Percentiles rank a stretch among this genome's conserved stretches.
Conservation (phyloP, 805 yeast species). For the Candida montana region DNA sequence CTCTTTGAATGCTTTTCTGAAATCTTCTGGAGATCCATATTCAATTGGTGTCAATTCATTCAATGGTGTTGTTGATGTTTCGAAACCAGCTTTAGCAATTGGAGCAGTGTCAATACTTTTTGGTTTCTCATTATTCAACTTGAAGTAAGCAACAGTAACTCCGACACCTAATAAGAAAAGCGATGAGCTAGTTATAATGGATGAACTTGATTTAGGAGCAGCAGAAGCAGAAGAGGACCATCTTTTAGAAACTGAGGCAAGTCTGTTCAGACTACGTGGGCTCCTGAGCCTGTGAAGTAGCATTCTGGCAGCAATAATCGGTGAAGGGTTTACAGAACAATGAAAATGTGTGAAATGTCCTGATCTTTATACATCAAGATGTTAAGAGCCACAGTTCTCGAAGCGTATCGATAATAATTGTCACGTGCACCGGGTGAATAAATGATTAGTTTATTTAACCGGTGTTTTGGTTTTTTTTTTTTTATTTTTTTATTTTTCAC, state of each 20-base stretch:
- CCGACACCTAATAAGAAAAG: slow-evolving; percentile 15
- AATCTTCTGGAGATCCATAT: slow-evolving; percentile 35
- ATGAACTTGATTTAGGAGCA: neutral
- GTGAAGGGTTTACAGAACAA: too few species aligned
- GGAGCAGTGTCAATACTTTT: too few species aligned
- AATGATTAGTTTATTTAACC: too few species aligned
- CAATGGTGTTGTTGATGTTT: slow-evolving; percentile 32
- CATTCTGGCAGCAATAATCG: too few species aligned
- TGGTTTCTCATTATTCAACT: neutral
- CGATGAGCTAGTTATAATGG: slow-evolving; percentile 1
- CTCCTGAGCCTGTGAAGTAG: neutral
- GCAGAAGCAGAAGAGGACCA: slow-evolving; percentile 4
- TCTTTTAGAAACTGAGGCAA: neutral
- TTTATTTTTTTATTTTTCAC: neutral
- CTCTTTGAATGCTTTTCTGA: slow-evolving; percentile 36
- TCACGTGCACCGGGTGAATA: too few species aligned
- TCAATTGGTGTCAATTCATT: slow-evolving; percentile 31
- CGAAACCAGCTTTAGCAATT: neutral
- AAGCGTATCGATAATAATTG: too few species aligned
- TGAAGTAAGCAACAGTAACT: slow-evolving; percentile 10
- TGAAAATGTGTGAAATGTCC: too few species aligned
- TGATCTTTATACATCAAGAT: too few species aligned
- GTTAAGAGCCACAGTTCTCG: too few species aligned
- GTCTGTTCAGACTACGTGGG: neutral
- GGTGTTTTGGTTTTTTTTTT: too few species aligned